phyloP scores from a whole-genome alignment of 805 yeast species.

The Wickerhamomyces subpelliculosus region DNA sequence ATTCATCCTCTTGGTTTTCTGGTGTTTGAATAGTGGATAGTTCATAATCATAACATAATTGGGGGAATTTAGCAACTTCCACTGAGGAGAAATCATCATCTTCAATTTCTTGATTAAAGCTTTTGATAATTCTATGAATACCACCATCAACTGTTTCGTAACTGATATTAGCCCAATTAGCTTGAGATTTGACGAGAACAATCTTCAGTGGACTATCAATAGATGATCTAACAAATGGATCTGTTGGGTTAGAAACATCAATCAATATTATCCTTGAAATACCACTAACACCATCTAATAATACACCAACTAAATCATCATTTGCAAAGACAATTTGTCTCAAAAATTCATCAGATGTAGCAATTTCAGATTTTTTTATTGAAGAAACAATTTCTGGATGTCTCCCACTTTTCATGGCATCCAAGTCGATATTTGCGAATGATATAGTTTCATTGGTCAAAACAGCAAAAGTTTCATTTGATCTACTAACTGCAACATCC shows the following conservation, averaged over 20 bases:
- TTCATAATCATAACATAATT: slow-evolving; percentile 56
- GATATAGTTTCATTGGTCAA: slow-evolving; percentile 41
- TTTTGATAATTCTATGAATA: slow-evolving; percentile 33
- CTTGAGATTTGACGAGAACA: slow-evolving; percentile 47
- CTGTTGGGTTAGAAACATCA: slow-evolving; percentile 35
- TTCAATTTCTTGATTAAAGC: slow-evolving; percentile 10
- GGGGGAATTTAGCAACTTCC: slow-evolving; percentile 52
- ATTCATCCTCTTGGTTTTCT: slow-evolving; percentile 10
- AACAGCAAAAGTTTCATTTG: slow-evolving; percentile 54
- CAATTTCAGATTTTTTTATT: slow-evolving; percentile 25
- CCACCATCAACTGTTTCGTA: slow-evolving; percentile 61
- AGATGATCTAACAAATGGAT: slow-evolving; percentile 34
- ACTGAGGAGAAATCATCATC: slow-evolving; percentile 24
- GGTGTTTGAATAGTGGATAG: slow-evolving; percentile 28
- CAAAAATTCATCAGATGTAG: slow-evolving; percentile 36
- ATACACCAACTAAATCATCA: slow-evolving; percentile 47
- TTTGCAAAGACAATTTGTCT: slow-evolving; percentile 60
- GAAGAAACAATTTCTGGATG: slow-evolving; percentile 32
- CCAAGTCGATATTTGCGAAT: slow-evolving; percentile 40
- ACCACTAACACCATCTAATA: slow-evolving; percentile 43
- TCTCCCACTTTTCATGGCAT: slow-evolving; percentile 37
- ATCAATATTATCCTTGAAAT: slow-evolving; percentile 45
- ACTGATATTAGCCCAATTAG: slow-evolving; percentile 45
- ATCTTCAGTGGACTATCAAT: slow-evolving; percentile 43
- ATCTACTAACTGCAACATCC: slow-evolving; percentile 57